Base-by-base conservation (phyloP, 2,329 filamentous ascomycete genomes). In the Nemania diffusa region DNA sequence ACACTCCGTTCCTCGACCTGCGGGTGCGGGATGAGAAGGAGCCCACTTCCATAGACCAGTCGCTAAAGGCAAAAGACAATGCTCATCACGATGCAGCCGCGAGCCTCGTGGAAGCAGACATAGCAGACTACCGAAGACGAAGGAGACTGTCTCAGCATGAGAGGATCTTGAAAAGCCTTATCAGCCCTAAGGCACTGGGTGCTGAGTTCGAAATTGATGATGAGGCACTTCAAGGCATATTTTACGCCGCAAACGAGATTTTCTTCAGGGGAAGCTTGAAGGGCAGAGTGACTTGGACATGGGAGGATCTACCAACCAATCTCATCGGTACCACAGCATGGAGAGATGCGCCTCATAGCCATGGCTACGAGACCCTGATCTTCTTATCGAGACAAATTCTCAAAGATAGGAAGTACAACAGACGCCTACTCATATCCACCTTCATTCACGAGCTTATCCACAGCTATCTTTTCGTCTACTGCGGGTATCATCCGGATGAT, bases 381-480 rank as follows among this genome's bases (percentile, higher is more conserved):
- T 84, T 89, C 4, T 79, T 91, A 13, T 90, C 88, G 3, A 82
- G 83, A 1, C 84, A 87, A 0, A 88, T 90, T 15, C 81, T 90
- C n/a, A 81, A 80, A 44, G 82, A 86, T 69, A 81, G 78, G 15
- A 82, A 80, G 56, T 91, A 88, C 76, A 88, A 88, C 74, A 80
- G 88, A 5, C 82, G 87, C 6, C 80, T 91, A 17, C 82, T 91
- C 62, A 88, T 91, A 56, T 87, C 86, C 6, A 89, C 88, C 0
- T 90, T 91, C 69, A 73, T 91, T 53, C 89, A 91, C 73, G 89
- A 91, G 77, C 84, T 90, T 71, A 88, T 91, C 55, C 88, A 91
- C 78, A 88, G 88, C 77, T 91, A 89, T 73, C 79, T 91, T 17
- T 91, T 91, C 70, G 84, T 91, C 64, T 81, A 80, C 58, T 89